Evolutionary conservation across 257 asterid species (phyloP).

Genomic region (Capsicum pubescens): DNA sequence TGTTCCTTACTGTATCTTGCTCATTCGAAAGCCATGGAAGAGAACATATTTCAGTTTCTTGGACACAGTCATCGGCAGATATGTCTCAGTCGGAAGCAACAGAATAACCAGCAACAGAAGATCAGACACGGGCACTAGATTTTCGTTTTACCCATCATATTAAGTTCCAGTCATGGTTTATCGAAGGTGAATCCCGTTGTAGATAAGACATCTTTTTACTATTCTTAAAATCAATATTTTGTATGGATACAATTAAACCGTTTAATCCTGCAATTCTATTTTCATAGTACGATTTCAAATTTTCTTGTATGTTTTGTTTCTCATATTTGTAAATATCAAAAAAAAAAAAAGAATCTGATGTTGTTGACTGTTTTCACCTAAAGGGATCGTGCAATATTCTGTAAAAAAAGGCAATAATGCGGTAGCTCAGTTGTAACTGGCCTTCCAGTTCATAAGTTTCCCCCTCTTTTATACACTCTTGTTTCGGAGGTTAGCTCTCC

Average conservation of each 20-base stretch:
- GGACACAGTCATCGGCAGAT: constrained; percentile 37
- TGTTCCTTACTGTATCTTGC: constrained; percentile 42
- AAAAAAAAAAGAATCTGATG: no score
- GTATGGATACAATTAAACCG: neutral
- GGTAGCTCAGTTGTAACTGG: no score
- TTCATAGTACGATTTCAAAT: no score
- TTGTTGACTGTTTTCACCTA: no score
- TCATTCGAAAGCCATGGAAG: constrained; percentile 47
- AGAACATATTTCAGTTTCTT: constrained; percentile 45
- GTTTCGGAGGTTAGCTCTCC: no score
- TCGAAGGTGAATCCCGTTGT: neutral
- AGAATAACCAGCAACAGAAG: constrained; percentile 10
- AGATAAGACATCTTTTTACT: neutral
- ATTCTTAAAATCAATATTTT: neutral
- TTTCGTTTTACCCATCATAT: neutral
- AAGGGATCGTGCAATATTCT: no score
- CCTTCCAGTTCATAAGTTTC: no score
- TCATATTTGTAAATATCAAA: neutral
- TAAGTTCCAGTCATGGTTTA: neutral
- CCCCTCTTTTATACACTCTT: no score
- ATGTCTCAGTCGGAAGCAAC: constrained; percentile 14
- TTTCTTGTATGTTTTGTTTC: no score
- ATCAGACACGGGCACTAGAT: neutral
- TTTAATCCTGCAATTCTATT: neutral
- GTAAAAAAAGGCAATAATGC: no score